These are phyloP conservation scores for Globisporangium mamillatum DNA, from an alignment of 352 stramenopile genomes.

Conservation along the genomic window DNA sequence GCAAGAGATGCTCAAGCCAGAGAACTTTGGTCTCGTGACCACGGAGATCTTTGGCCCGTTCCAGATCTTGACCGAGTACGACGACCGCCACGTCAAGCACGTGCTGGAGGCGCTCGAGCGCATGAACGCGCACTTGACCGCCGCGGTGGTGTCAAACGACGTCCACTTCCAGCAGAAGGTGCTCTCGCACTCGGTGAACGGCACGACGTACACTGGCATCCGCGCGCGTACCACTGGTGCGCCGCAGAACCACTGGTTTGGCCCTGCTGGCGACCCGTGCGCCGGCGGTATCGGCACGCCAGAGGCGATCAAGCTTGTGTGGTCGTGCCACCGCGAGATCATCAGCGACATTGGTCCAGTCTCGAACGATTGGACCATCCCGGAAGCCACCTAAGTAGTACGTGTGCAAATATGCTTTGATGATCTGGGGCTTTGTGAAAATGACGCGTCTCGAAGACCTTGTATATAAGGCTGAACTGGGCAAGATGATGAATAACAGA, in stretches of 20 bases:
- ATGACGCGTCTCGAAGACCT: background rate
- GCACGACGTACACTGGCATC: constrained; percentile 97
- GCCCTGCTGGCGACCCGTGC: constrained; percentile 94
- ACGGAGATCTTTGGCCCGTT: constrained; percentile 99
- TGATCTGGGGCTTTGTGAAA: background rate
- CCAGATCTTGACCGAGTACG: constrained; percentile 94
- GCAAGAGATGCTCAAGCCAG: constrained; percentile 92
- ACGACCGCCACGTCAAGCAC: constrained; percentile 87
- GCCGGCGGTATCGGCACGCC: constrained; percentile 97
- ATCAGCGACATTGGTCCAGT: constrained; percentile 91
- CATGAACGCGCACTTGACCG: constrained; percentile 97
- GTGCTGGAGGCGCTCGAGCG: constrained; percentile 94
- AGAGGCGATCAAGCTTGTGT: constrained; percentile 98
- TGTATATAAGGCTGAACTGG: background rate
- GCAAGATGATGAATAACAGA: background rate
- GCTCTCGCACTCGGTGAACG: constrained; percentile 98
- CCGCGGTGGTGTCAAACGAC: constrained; percentile 98
- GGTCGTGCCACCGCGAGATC: constrained; percentile 98
- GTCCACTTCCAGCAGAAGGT: constrained; percentile 92
- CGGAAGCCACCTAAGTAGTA: constrained; percentile 67
- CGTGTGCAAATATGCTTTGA: background rate
- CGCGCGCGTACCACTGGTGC: constrained; percentile 94
- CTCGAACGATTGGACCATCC: constrained; percentile 71
- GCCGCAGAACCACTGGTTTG: constrained; percentile 96
- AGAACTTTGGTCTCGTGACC: constrained; percentile 93